Evolutionary conservation across 371 early-diverging fungal genomes (phyloP), one percentile per base, ranked within the genome.

Genomic region (Mortierella sp.): DNA sequence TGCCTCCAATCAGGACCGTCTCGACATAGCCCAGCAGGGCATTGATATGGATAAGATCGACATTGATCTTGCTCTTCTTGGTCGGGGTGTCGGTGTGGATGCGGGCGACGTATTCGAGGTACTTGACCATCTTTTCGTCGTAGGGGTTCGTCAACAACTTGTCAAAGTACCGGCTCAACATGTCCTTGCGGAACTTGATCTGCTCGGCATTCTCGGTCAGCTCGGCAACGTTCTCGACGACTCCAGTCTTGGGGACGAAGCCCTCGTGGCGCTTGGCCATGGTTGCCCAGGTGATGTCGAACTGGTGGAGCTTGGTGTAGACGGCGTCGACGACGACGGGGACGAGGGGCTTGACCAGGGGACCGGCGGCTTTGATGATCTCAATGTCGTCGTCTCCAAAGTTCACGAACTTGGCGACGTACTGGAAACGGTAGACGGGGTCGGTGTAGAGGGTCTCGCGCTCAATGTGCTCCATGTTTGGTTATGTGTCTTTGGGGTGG

Each of bases 111-210:
- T 91, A 93, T 67, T 94, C 96, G 50, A 96, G 88, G 77, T 96
- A 96, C 71, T 90, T 91, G 68, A 96, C 82, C 85, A 94, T 91
- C 22, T 87, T 86, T 41, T 88, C 91, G 83, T 96, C 94, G 86
- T 94, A 94, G 26, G 93, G 93, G 31, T 92, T 91, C 1, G 89
- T 88, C 16, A 96, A 89, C 29, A 96, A 86, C 77, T 91, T 93
- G 80, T 88, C 88, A 64, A 96, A 87, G 77, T 96, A 96, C 68
- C 91, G 92, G 44, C 85, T 77, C 71, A 96, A 82, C 80, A 95
- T 92, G 70, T 93, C 90, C 76, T 96, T 96, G 77, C 96, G 91
- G 89, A 94, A 95, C 79, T 91, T 92, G 87, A 96, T 94, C 70
- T 94, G 94, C 37, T 93, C 93, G 64, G 90, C 88, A 10, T 92